These are phyloP conservation scores for Panus rudis DNA, from an alignment of 768 basidiomycete genomes.

Conservation along the genomic window DNA sequence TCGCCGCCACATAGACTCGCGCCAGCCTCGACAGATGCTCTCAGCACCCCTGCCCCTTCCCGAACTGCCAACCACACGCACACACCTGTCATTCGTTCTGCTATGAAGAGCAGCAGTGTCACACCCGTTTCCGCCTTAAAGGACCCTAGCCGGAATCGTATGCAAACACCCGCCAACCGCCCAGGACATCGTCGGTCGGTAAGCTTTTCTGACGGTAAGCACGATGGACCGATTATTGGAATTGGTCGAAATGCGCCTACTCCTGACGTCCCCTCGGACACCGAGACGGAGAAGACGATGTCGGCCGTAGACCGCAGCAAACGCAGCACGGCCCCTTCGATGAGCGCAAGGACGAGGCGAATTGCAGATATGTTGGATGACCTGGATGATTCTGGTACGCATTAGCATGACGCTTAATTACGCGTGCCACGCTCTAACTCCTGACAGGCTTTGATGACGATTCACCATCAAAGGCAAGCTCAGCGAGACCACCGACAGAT, in stretches of 20 bases:
- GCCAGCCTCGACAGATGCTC: constrained; percentile 5
- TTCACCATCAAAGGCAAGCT: constrained; percentile 50
- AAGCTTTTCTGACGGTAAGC: constrained; percentile 93
- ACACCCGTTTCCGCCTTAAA: constrained; percentile 57
- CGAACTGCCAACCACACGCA: constrained; percentile 14
- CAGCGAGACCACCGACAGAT: constrained; percentile 35
- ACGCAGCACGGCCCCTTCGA: constrained; percentile 41
- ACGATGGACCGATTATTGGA: constrained; percentile 81
- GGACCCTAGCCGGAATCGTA: constrained; percentile 38
- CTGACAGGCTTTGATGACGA: constrained; percentile 31
- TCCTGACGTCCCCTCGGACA: constrained; percentile 24
- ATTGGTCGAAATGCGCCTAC: constrained; percentile 35
- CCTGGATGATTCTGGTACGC: constrained; percentile 40
- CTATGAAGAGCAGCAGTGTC: constrained; percentile 34
- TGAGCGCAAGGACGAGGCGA: constrained; percentile 69
- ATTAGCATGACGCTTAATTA: background rate
- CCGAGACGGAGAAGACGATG: constrained; percentile 16
- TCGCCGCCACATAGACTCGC: constrained; percentile 17
- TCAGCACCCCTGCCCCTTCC: constrained; percentile 10
- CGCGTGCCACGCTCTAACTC: constrained; percentile 7
- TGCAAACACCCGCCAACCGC: constrained; percentile 49
- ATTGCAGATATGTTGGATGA: constrained; percentile 77
- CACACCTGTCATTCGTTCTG: constrained; percentile 32
- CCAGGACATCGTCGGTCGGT: constrained; percentile 71
- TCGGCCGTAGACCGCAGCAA: constrained; percentile 6